Conservation (phyloP, 1,139 yeast species). For the Torulaspora globosa region DNA sequence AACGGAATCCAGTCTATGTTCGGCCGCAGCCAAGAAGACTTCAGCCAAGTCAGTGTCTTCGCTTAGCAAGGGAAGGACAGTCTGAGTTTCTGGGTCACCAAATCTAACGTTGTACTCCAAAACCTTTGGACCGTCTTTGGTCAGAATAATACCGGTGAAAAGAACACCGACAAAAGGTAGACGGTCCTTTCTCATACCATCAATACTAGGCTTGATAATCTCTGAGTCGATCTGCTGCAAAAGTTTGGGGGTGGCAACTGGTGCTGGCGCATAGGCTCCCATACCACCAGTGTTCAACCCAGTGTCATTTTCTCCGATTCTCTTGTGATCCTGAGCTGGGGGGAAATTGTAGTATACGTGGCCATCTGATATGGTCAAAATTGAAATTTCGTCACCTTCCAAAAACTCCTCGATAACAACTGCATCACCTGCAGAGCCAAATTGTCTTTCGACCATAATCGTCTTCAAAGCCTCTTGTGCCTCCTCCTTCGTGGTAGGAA, state of each 20-base stretch:
- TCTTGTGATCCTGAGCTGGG: slow-evolving; percentile 97
- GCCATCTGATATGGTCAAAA: slow-evolving; percentile 90
- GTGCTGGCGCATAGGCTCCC: slow-evolving; percentile 99
- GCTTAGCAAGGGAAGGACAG: slow-evolving; percentile 80
- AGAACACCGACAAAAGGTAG: slow-evolving; percentile 93
- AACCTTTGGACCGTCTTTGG: slow-evolving; percentile 83
- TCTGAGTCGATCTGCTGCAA: slow-evolving; percentile 64
- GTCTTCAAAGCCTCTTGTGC: slow-evolving; percentile 80
- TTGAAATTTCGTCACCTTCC: slow-evolving; percentile 95
- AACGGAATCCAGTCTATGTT: slow-evolving; percentile 87
- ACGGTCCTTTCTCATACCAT: slow-evolving; percentile 95
- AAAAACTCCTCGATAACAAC: slow-evolving; percentile 94
- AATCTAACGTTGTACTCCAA: slow-evolving; percentile 96
- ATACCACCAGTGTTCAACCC: slow-evolving; percentile 99
- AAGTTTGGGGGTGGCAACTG: slow-evolving; percentile 78
- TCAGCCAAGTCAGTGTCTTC: slow-evolving; percentile 88
- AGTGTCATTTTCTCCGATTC: slow-evolving; percentile 86
- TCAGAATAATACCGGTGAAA: slow-evolving; percentile 94
- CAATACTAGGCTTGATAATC: slow-evolving; percentile 85
- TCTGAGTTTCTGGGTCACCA: slow-evolving; percentile 99
- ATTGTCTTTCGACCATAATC: slow-evolving; percentile 84
- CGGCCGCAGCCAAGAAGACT: slow-evolving; percentile 89
- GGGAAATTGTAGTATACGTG: slow-evolving; percentile 88
- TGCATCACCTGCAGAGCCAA: slow-evolving; percentile 93
- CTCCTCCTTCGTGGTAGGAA: slow-evolving; percentile 80